Evolutionary conservation across 2,329 filamentous ascomycete genomes (phyloP).

Genomic region (Myrmaecium sp.): DNA sequence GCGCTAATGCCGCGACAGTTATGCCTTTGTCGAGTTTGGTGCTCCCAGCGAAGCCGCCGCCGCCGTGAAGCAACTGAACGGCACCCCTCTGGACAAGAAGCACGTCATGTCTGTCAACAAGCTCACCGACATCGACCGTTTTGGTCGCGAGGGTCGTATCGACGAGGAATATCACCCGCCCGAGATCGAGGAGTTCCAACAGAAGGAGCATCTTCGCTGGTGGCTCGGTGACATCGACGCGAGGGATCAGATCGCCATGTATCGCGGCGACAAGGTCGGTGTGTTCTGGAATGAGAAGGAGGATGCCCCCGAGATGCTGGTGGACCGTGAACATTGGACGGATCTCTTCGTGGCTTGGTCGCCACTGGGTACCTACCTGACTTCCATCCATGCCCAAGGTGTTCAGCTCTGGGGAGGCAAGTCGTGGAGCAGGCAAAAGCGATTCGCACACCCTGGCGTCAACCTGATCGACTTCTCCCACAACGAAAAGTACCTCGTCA

Average conservation of each 20-base stretch:
- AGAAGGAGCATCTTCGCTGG: conserved; percentile 88
- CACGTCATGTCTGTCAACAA: conserved; percentile 95
- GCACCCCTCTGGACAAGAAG: conserved; percentile 83
- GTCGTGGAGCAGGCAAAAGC: conserved; percentile 76
- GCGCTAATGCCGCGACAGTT: conserved; percentile 35
- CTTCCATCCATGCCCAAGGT: conserved; percentile 88
- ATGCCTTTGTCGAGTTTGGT: conserved; percentile 93
- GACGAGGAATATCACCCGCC: conserved; percentile 81
- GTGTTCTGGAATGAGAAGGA: conserved; percentile 98
- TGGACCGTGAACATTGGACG: conserved; percentile 92
- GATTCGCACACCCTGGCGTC: conserved; percentile 88
- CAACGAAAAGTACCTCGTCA: conserved; percentile 79
- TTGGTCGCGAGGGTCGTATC: conserved; percentile 80
- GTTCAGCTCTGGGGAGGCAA: conserved; percentile 92
- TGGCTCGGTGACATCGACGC: conserved; percentile 82
- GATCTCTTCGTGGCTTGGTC: conserved; percentile 98
- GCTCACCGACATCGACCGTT: conserved; percentile 92
- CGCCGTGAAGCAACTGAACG: conserved; percentile 76
- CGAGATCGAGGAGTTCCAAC: conserved; percentile 64
- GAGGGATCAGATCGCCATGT: conserved; percentile 92
- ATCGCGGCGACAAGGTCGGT: conserved; percentile 76
- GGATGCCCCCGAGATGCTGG: conserved; percentile 69
- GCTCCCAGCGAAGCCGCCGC: conserved; percentile 77
- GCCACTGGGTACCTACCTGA: conserved; percentile 80
- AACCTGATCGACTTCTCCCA: conserved; percentile 96